A percentile compares a stretch with the other conserved stretches of the same genome.
Conservation (phyloP, 2,329 filamentous ascomycete genomes). For the Aspergillus arachidicola region DNA sequence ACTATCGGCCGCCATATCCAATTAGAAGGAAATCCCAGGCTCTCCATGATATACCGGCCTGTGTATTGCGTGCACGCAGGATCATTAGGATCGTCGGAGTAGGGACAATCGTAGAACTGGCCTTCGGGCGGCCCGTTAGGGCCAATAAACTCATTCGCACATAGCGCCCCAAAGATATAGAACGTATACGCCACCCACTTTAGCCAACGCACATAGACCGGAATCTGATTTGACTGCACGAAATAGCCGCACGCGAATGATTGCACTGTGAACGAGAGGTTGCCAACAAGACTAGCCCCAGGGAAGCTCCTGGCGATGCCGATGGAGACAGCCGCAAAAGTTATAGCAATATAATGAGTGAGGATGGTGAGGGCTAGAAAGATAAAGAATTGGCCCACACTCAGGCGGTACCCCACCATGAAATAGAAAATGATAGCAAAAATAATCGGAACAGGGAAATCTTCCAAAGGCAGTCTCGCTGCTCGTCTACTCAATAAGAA, state of each 20-base stretch:
- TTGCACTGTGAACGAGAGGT: constrained; percentile 72
- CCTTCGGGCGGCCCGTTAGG: constrained; percentile 46
- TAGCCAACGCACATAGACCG: constrained; percentile 76
- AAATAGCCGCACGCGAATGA: constrained; percentile 77
- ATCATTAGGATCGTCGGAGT: constrained; percentile 61
- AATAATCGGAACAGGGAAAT: constrained; percentile 70
- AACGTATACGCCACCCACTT: constrained; percentile 53
- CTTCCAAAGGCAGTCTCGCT: constrained; percentile 70
- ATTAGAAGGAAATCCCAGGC: constrained; percentile 66
- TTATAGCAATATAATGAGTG: constrained; percentile 73
- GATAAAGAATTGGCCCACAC: constrained; percentile 67
- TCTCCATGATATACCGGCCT: constrained; percentile 68
- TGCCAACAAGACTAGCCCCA: constrained; percentile 70
- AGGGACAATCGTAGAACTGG: constrained; percentile 73
- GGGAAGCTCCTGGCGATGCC: constrained; percentile 68
- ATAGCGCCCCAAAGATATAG: constrained; percentile 72
- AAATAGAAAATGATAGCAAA: constrained; percentile 76
- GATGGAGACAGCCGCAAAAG: constrained; percentile 70
- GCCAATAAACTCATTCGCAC: constrained; percentile 68
- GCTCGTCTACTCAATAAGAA: constrained; percentile 72
- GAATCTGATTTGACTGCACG: constrained; percentile 71
- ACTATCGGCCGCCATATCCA: constrained; percentile 71
- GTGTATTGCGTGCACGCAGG: constrained; percentile 70
- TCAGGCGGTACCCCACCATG: constrained; percentile 72
- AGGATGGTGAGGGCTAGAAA: constrained; percentile 71